Evolutionary conservation across 1,139 yeast species (phyloP), one percentile per base, ranked within the genome.

Genomic region (Yamadazyma kanchanaburiensis): DNA sequence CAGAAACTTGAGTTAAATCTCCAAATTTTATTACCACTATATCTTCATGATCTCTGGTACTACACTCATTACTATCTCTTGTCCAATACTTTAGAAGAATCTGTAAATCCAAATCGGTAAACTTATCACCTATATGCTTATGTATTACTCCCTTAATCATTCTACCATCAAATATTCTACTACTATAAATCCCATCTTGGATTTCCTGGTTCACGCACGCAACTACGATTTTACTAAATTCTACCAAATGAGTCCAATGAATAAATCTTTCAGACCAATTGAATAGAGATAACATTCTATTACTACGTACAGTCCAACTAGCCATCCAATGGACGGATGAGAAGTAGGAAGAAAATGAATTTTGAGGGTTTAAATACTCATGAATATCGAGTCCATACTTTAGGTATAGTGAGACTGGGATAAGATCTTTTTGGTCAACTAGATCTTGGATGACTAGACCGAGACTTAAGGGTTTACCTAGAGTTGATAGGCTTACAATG

Each of bases 391-490:
- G 30, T 3, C 38, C 36, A 13, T 32, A 42, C 1, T 24, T 25
- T 14, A 37, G 23, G 30, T 42, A 59, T 2, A 35, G 22, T 9
- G 60, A 46, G 9, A 40, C 43, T 0, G 67, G 64, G 0, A 63
- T 38, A 7, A 61, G 32, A 2, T 37, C 32, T 27, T 47, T 45
- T 12, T 40, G 28, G 5, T 24, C 26, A 7, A 57, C 51, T 25
- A 64, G 42, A 29, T 60, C 68, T 11, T 49, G 33, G 7, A 64
- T 30, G 1, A 60, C 46, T 6, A 35, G 25, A 0, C 44, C 48
- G 19, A 64, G 22, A 14, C 55, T 37, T 24, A 43, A 35, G 0
- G 71, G 71, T 16, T 41, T 38, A 0, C 70, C 70, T 31, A 55
- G 50, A 0, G 45, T 39, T 1, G 64, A 56, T 5, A 60, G 30